phyloP scores from a whole-genome alignment of 352 stramenopile species.

The Pythium vanterpoolii region DNA sequence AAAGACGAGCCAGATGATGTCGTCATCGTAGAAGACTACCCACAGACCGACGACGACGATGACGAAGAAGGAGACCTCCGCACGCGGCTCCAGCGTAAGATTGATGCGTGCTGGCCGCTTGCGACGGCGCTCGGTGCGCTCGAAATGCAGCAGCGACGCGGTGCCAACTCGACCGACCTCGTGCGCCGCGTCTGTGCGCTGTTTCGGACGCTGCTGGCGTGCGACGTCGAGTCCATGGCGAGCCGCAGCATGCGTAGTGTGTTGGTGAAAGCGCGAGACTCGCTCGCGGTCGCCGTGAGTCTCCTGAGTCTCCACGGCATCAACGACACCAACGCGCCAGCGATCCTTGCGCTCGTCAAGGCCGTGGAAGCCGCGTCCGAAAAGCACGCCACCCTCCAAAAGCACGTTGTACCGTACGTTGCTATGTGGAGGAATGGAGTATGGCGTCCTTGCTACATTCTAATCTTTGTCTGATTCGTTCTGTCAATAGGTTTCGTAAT shows the following conservation, averaged over 20 bases:
- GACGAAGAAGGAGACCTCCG: constrained; percentile 8
- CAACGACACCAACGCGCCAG: constrained; percentile 1
- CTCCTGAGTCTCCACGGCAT: constrained; percentile 20
- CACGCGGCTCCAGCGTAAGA: constrained; percentile 3
- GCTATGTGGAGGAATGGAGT: background rate
- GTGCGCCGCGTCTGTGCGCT: constrained; percentile 11
- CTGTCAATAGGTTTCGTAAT: constrained; percentile 19
- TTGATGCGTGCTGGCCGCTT: constrained; percentile 24
- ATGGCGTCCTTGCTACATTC: background rate
- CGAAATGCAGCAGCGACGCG: constrained; percentile 19
- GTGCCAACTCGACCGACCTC: constrained; percentile 17
- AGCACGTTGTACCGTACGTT: constrained; percentile 22
- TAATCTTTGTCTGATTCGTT: background rate
- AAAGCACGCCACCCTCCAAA: constrained; percentile 19
- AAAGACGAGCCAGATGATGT: constrained; percentile 1
- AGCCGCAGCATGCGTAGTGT: constrained; percentile 25
- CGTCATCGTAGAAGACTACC: constrained; percentile 14
- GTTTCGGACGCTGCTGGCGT: constrained; percentile 11
- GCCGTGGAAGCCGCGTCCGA: constrained; percentile 17
- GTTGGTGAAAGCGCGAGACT: constrained; percentile 20
- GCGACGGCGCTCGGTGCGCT: constrained; percentile 17
- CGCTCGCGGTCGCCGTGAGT: constrained; percentile 25
- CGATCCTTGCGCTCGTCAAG: constrained; percentile 20
- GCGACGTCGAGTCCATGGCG: constrained; percentile 11
- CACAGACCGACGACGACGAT: constrained; percentile 6